Evolutionary conservation across 2,329 filamentous ascomycete species (phyloP).

Genomic region (Cercospora nicotianae): DNA sequence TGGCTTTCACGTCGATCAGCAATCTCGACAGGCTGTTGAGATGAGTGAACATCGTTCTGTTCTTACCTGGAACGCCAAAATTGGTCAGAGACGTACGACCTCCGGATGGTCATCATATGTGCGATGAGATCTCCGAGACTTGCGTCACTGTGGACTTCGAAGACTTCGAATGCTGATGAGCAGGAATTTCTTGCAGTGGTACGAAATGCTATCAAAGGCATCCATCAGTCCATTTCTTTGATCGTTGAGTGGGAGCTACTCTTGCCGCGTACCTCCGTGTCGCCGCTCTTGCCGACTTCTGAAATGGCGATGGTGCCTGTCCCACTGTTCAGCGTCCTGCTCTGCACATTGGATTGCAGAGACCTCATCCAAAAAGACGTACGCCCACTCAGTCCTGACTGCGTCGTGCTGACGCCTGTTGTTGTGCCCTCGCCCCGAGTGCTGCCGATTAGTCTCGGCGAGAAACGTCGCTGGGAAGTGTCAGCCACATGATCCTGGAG

Average conservation of each 20-base stretch:
- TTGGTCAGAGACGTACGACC: background rate
- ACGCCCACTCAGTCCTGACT: slow-evolving; percentile 17
- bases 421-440: slow-evolving; percentile 6
- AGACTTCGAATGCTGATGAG: background rate
- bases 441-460: slow-evolving; percentile 15
- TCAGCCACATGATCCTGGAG: too few relatives aligned
- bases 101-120: background rate
- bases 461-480: slow-evolving; percentile 11
- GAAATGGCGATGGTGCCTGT: slow-evolving; percentile 18
- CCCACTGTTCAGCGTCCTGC: slow-evolving; percentile 9
- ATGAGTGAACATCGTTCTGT: background rate
- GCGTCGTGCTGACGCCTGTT: slow-evolving; percentile 6
- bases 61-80: background rate
- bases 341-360: slow-evolving; percentile 5
- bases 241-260: background rate
- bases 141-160: background rate
- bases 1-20: background rate
- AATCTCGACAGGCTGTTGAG: too few relatives aligned
- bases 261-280: slow-evolving; percentile 17
- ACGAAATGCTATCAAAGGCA: slow-evolving; percentile 6
- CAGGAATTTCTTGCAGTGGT: slow-evolving; percentile 5
- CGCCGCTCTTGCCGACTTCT: slow-evolving; percentile 7
- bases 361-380: slow-evolving; percentile 17
- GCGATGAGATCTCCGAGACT: background rate
- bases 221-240: background rate